phyloP scores from a whole-genome alignment of 2,329 filamentous ascomycete genomes.

The Alternaria arborescens region DNA sequence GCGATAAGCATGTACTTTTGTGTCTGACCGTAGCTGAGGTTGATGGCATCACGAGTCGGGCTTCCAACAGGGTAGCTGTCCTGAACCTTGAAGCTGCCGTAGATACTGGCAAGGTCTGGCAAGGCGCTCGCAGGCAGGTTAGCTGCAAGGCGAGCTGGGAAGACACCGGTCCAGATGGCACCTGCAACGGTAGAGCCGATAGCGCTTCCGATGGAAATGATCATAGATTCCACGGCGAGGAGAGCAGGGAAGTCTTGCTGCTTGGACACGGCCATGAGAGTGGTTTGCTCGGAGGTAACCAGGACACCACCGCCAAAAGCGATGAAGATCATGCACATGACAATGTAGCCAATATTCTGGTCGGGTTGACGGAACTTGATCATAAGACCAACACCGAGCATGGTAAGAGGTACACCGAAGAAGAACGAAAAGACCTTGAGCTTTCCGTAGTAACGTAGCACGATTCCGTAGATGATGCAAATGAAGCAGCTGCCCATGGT shows the following conservation, averaged over 20 bases:
- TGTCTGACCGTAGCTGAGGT: conserved; percentile 47
- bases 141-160: conserved; percentile 59
- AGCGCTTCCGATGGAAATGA: conserved; percentile 63
- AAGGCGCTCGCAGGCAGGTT: conserved; percentile 58
- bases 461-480: conserved; percentile 40
- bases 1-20: conserved; percentile 51
- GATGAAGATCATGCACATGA: conserved; percentile 50
- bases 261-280: conserved; percentile 45
- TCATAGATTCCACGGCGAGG: conserved; percentile 63
- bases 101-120: conserved; percentile 54
- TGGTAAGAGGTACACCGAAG: conserved; percentile 42
- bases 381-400: conserved; percentile 49
- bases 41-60: conserved; percentile 57
- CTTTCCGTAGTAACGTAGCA: conserved; percentile 42
- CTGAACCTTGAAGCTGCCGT: conserved; percentile 63
- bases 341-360: conserved; percentile 45
- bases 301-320: conserved; percentile 46
- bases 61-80: conserved; percentile 62
- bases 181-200: conserved; percentile 64
- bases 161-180: conserved; percentile 70
- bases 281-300: conserved; percentile 46
- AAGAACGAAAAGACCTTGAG: conserved; percentile 42
- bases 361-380: conserved; percentile 50
- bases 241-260: conserved; percentile 46
- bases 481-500: conserved; percentile 49